Percentiles rank a stretch among this genome's conserved stretches.
Conservation (phyloP, 192 early-diverging fungal species). For the Coemansia sp. region DNA sequence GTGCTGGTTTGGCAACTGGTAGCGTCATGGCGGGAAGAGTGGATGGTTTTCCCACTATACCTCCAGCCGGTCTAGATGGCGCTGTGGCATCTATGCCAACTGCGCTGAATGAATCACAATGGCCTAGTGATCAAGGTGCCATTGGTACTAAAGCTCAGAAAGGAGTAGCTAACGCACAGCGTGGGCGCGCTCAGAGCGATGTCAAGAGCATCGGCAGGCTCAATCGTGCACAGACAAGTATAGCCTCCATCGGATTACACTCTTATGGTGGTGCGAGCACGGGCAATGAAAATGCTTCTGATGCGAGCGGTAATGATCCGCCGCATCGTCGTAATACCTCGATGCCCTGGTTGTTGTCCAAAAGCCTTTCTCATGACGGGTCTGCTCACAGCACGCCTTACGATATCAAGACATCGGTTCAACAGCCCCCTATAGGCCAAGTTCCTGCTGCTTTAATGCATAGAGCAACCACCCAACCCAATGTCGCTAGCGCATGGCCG, state of each 20-base stretch:
- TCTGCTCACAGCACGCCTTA: not conserved
- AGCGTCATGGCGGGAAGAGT: not conserved
- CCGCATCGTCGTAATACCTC: conserved; percentile 47
- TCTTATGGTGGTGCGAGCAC: not conserved
- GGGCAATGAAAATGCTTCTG: not conserved
- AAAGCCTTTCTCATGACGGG: conserved; percentile 6
- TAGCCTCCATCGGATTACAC: not conserved
- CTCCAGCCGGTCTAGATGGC: conserved; percentile 11
- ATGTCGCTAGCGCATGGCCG: not conserved
- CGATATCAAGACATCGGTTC: not conserved
- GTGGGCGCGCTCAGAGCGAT: conserved; percentile 41
- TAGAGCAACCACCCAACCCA: conserved; percentile 17
- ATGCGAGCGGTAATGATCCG: not conserved
- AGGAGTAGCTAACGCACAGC: conserved; percentile 8
- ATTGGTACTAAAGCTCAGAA: not conserved
- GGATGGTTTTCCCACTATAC: not conserved
- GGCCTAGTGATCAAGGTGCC: not conserved
- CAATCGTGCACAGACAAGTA: conserved; percentile 10
- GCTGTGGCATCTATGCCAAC: conserved; percentile 20
- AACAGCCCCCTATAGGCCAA: not conserved
- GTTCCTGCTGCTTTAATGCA: not conserved
- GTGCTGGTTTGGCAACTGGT: not conserved
- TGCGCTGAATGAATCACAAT: not conserved
- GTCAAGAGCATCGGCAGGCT: conserved; percentile 11
- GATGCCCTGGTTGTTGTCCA: conserved; percentile 38